A percentile compares a stretch with the other conserved stretches of the same genome.
Evolutionary conservation across 768 basidiomycete genomes (phyloP).

Genomic region (Fomitopsis pulvina): DNA sequence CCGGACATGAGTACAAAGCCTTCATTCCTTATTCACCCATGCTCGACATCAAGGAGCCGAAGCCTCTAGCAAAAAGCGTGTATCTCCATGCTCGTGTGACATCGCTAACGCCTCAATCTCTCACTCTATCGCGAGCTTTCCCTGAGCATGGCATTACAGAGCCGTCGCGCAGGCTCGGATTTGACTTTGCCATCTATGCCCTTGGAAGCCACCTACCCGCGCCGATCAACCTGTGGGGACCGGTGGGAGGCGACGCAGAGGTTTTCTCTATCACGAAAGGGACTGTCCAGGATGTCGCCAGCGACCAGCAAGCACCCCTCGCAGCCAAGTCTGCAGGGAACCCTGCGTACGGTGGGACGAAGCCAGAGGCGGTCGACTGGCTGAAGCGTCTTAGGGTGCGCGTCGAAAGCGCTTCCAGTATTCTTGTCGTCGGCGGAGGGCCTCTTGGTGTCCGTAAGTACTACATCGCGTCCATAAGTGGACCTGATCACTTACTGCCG

Average conservation of each 20-base stretch:
- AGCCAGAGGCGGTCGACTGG: slow-evolving; percentile 44
- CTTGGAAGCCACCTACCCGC: slow-evolving; percentile 52
- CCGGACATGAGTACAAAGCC: slow-evolving; percentile 60
- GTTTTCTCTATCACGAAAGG: not conserved
- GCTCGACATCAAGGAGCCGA: slow-evolving; percentile 22
- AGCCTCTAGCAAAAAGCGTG: slow-evolving; percentile 18
- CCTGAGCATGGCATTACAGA: slow-evolving; percentile 36
- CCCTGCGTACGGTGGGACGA: slow-evolving; percentile 29
- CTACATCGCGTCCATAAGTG: slow-evolving; percentile 4
- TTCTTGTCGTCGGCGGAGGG: slow-evolving; percentile 67
- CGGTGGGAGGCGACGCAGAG: slow-evolving; percentile 12
- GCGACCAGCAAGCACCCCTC: not conserved
- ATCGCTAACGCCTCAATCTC: slow-evolving; percentile 29
- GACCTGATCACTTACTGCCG: not conserved
- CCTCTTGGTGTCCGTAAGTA: slow-evolving; percentile 63
- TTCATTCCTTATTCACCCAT: slow-evolving; percentile 54
- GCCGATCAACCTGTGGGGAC: slow-evolving; percentile 49
- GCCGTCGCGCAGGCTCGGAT: slow-evolving; percentile 29
- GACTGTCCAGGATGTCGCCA: not conserved
- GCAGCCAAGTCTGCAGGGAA: slow-evolving; percentile 6
- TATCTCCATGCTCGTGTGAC: slow-evolving; percentile 41
- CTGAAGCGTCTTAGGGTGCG: slow-evolving; percentile 42
- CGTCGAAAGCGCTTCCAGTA: slow-evolving; percentile 39
- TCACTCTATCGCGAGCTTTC: slow-evolving; percentile 42
- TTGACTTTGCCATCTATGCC: slow-evolving; percentile 55